Evolutionary conservation across 2,329 filamentous ascomycete species (phyloP), one percentile per base, ranked within the genome.

Genomic region (Leptographium procerum): DNA sequence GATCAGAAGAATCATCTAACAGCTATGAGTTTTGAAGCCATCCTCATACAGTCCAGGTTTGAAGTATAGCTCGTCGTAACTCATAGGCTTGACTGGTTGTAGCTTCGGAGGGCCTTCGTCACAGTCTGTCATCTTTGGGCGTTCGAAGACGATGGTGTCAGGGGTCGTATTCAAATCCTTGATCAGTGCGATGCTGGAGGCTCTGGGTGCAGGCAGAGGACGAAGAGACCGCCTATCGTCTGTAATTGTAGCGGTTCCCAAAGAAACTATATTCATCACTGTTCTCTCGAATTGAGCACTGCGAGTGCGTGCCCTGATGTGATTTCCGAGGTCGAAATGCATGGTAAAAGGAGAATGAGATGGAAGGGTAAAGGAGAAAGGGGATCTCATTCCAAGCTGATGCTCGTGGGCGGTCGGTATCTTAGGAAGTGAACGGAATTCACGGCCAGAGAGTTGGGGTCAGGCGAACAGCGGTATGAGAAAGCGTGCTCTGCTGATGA

Each of bases 51-150:
- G 28, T 6, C 55, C 59, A 0, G 61, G 60, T 62, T 70, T 66
- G 60, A 65, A 65, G 61, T 74, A 75, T 52, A 81, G 71, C 67
- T 79, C 77, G 28, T 76, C 74, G 63, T 75, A 77, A 13, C 71
- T 72, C 62, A 79, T 71, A 36, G 73, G 73, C 56, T 71, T 72
- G 61, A 73, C 68, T 5, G 73, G 70, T 9, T 69, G 71, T 28
- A 81, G 69, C 59, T 64, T 76, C 14, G 78, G 77, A 2, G 75
- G 72, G 31, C 73, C 72, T 51, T 79, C 24, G 82, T 70, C 79
- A 83, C 79, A 67, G 78, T 83, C 67, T 22, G 40, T 2, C 34
- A 43, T 24, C 58, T 69, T 64, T 29, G 65, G 60, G 50, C 48
- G 22, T 8, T 51, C 28, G 11, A 48, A 24, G 16, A 19, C n/a